These are phyloP conservation scores for Helminthosporium solani DNA, from an alignment of 2,329 filamentous ascomycete genomes.

Conservation along the genomic window DNA sequence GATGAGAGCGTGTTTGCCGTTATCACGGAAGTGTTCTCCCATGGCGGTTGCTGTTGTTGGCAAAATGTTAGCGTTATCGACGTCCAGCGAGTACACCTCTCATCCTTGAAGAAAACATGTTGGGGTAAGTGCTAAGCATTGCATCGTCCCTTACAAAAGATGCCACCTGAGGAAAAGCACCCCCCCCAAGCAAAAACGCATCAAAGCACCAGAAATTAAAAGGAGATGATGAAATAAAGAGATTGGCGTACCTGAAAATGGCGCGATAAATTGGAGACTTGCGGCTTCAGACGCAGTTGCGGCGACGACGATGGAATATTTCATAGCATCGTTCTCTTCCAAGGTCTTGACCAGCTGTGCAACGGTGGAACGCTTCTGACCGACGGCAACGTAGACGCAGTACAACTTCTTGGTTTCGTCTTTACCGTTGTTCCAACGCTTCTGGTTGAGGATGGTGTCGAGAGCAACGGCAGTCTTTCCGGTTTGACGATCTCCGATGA, in stretches of 20 bases:
- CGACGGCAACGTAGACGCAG: constrained; percentile 98
- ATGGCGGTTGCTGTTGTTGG: constrained; percentile 9
- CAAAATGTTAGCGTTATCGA: not conserved
- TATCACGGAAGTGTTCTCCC: constrained; percentile 74
- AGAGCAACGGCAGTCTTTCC: constrained; percentile 99
- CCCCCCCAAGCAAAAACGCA: not conserved
- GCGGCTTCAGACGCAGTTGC: constrained; percentile 97
- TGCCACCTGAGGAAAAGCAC: not conserved
- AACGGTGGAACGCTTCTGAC: constrained; percentile 99
- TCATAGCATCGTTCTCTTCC: constrained; percentile 99
- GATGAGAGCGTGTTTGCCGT: constrained; percentile 83
- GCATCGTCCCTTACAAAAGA: too few species aligned
- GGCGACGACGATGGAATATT: constrained; percentile 87
- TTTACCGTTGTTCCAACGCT: constrained; percentile 85
- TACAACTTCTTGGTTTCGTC: constrained; percentile 99
- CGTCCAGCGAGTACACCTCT: too few species aligned
- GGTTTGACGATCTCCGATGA: constrained; percentile 99
- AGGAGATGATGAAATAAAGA: constrained; percentile 2
- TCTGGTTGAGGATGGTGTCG: constrained; percentile 98
- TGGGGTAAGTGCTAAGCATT: not conserved
- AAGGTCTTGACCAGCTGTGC: constrained; percentile 99
- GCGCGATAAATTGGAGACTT: constrained; percentile 84
- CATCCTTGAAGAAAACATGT: too few species aligned
- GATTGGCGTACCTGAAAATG: constrained; percentile 70
- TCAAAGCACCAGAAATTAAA: not conserved